phyloP scores from a whole-genome alignment of 805 yeast species.

The Yamadazyma laniorum region DNA sequence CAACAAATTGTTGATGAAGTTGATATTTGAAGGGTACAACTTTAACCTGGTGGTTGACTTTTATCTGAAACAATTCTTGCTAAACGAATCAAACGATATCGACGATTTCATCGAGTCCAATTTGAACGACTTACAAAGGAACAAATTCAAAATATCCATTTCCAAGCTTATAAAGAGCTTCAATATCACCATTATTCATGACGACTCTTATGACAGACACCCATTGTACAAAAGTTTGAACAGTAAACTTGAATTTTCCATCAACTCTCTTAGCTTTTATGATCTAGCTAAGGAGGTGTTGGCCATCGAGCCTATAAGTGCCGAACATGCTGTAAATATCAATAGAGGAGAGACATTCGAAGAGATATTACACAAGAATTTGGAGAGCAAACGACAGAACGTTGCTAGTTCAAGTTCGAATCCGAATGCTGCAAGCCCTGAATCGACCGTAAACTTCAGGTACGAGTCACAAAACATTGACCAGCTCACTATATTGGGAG shows the following conservation, averaged over 20 bases:
- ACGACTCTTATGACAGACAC: conserved; percentile 2
- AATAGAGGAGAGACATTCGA: conserved; percentile 25
- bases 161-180: conserved; percentile 26
- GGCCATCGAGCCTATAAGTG: conserved; percentile 53
- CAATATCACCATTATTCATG: conserved; percentile 6
- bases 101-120: conserved; percentile 52
- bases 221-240: conserved; percentile 5
- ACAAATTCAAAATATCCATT: conserved; percentile 29
- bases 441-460: conserved; percentile 4
- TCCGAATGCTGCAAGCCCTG: not conserved
- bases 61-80: conserved; percentile 57
- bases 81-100: conserved; percentile 51
- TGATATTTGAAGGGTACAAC: conserved; percentile 61
- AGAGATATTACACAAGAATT: conserved; percentile 22
- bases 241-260: conserved; percentile 28
- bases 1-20: conserved; percentile 54
- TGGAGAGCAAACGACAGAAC: conserved; percentile 35
- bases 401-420: conserved; percentile 10
- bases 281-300: conserved; percentile 47
- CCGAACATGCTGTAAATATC: conserved; percentile 46
- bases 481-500: conserved; percentile 46
- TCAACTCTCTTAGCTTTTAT: conserved; percentile 47
- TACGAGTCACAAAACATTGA: conserved; percentile 29
- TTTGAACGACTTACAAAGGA: conserved; percentile 51
- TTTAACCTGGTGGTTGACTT: conserved; percentile 46